These are phyloP conservation scores for Platanthera zijinensis DNA, from an alignment of 106 monocot genomes.

Conservation along the genomic window DNA sequence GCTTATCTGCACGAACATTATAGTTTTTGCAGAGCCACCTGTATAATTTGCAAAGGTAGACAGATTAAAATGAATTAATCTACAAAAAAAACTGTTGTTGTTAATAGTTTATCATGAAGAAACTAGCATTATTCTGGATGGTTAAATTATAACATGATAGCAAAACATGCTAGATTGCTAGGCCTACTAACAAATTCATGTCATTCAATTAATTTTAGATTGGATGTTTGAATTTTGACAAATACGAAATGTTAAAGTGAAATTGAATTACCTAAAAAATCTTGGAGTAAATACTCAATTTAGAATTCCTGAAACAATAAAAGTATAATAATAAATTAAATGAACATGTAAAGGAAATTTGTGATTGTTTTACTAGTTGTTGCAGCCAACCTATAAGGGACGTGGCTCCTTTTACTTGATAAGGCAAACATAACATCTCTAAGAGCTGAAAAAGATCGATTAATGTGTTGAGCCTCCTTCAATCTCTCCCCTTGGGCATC, in stretches of 20 bases:
- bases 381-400: slow-evolving; percentile 48
- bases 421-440: slow-evolving; percentile 80
- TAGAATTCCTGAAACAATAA: slow-evolving; percentile 56
- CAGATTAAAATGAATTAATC: neutral
- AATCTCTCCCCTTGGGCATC: slow-evolving; percentile 75
- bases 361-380: neutral
- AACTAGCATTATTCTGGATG: neutral
- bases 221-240: neutral
- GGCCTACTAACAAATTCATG: too few relatives aligned
- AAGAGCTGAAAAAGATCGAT: slow-evolving; percentile 63
- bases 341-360: neutral
- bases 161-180: too few relatives aligned
- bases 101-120: neutral
- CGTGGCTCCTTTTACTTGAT: slow-evolving; percentile 50
- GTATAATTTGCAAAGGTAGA: slow-evolving; percentile 3
- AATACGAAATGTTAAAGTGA: neutral
- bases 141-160: too few relatives aligned
- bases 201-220: too few relatives aligned
- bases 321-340: neutral
- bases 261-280: slow-evolving; percentile 54
- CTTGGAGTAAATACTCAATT: slow-evolving; percentile 81
- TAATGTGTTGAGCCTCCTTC: slow-evolving; percentile 77
- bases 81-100: neutral
- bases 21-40: slow-evolving; percentile 79
- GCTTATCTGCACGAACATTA: slow-evolving; percentile 93